These are phyloP conservation scores for Aspergillus viridinutans DNA, from an alignment of 2,329 filamentous ascomycete genomes.

Conservation along the genomic window DNA sequence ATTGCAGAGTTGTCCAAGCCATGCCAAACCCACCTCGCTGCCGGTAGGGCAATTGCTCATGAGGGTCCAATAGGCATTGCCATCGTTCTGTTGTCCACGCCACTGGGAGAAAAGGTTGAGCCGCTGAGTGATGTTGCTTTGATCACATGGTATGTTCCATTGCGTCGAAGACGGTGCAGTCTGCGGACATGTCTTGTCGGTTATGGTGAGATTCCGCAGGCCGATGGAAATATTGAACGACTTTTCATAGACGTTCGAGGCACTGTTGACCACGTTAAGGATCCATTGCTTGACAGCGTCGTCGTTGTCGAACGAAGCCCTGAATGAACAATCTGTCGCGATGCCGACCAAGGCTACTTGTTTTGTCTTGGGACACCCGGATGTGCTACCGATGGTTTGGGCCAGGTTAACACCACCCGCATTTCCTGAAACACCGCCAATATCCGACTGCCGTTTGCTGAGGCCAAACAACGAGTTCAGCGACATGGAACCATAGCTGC, in stretches of 20 bases:
- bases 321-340: constrained; percentile 90
- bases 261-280: constrained; percentile 77
- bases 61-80: constrained; percentile 90
- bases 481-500: constrained; percentile 58
- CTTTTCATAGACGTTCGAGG: constrained; percentile 81
- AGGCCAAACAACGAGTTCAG: constrained; percentile 64
- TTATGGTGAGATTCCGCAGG: constrained; percentile 78
- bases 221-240: constrained; percentile 95
- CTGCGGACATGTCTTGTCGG: constrained; percentile 68
- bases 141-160: constrained; percentile 75
- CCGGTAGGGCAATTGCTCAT: constrained; percentile 77
- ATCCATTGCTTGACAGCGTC: constrained; percentile 68
- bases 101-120: constrained; percentile 85
- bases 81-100: constrained; percentile 73
- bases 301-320: constrained; percentile 62
- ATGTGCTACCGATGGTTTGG: constrained; percentile 71
- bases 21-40: constrained; percentile 83
- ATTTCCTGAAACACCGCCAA: constrained; percentile 65
- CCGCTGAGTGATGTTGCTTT: constrained; percentile 63
- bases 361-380: constrained; percentile 83
- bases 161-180: constrained; percentile 62
- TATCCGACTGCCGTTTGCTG: constrained; percentile 62
- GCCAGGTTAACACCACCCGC: constrained; percentile 75
- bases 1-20: constrained; percentile 83
- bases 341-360: constrained; percentile 89